Evolutionary conservation across 306 rosid species (phyloP).

Genomic region (Benincasa hispida): DNA sequence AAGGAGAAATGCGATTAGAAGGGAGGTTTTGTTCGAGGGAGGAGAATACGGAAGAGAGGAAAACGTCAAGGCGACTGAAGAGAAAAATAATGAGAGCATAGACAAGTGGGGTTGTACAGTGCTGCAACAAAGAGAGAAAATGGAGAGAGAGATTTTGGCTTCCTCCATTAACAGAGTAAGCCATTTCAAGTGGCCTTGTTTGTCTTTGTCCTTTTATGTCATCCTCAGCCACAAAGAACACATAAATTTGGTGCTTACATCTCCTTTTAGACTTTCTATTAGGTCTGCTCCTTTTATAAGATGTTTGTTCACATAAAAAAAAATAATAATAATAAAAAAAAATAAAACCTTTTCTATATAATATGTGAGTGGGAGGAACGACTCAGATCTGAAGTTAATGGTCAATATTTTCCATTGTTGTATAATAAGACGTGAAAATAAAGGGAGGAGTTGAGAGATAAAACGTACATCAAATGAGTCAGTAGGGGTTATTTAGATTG

Average conservation of each 20-base stretch:
- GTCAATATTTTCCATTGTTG: too few species aligned
- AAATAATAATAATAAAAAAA: too few species aligned
- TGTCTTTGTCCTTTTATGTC: not conserved
- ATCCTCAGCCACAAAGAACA: not conserved
- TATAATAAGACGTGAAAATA: too few species aligned
- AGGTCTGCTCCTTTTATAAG: too few species aligned
- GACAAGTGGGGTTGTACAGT: slow-evolving; percentile 8
- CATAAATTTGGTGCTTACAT: not conserved
- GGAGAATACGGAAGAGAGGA: not conserved
- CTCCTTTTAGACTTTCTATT: too few species aligned
- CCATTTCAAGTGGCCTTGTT: not conserved
- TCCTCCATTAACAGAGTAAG: not conserved
- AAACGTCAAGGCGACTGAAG: not conserved
- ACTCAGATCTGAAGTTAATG: too few species aligned
- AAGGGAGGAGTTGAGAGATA: too few species aligned
- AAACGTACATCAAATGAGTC: too few species aligned
- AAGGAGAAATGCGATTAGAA: not conserved
- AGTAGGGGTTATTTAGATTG: too few species aligned
- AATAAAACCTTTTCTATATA: too few species aligned
- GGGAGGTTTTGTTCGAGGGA: not conserved
- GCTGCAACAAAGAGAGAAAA: not conserved
- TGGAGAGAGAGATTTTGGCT: not conserved
- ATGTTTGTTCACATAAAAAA: too few species aligned
- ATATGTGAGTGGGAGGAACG: too few species aligned
- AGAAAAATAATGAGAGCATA: not conserved